A percentile compares a stretch with the other conserved stretches of the same genome.
Evolutionary conservation across 2,329 filamentous ascomycete genomes (phyloP).

Genomic region (Penicillium sp.): DNA sequence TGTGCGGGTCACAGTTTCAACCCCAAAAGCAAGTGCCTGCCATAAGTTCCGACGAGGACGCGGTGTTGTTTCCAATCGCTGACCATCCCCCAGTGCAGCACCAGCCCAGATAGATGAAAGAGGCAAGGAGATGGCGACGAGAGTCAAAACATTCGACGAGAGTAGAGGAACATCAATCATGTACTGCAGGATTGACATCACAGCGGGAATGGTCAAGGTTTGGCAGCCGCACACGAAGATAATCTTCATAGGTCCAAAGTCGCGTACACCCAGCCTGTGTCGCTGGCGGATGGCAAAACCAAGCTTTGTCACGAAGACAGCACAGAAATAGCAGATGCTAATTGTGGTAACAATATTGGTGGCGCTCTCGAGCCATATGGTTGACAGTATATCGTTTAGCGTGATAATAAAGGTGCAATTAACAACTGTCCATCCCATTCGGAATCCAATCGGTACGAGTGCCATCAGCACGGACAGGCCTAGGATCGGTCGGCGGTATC

Average conservation of each 20-base stretch:
- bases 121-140: conserved; percentile 59
- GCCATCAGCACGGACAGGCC: conserved; percentile 47
- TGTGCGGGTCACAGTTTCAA: conserved; percentile 2
- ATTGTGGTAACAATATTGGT: conserved; percentile 50
- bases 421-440: conserved; percentile 48
- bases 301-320: conserved; percentile 57
- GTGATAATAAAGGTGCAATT: conserved; percentile 42
- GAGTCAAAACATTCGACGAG: conserved; percentile 50
- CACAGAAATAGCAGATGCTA: conserved; percentile 57
- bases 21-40: conserved; percentile 22
- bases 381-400: conserved; percentile 21
- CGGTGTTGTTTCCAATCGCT: neutral
- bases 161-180: conserved; percentile 48
- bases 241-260: conserved; percentile 60
- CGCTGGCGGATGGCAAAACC: conserved; percentile 53
- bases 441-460: conserved; percentile 49
- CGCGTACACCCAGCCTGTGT: conserved; percentile 51
- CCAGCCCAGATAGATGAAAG: conserved; percentile 62
- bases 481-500: conserved; percentile 45
- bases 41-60: conserved; percentile 24
- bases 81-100: conserved; percentile 29
- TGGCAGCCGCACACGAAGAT: conserved; percentile 64
- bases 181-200: conserved; percentile 57
- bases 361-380: conserved; percentile 41
- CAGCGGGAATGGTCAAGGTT: conserved; percentile 59